phyloP scores from a whole-genome alignment of 345 rosid genomes.

The Salix koriyanagi region DNA sequence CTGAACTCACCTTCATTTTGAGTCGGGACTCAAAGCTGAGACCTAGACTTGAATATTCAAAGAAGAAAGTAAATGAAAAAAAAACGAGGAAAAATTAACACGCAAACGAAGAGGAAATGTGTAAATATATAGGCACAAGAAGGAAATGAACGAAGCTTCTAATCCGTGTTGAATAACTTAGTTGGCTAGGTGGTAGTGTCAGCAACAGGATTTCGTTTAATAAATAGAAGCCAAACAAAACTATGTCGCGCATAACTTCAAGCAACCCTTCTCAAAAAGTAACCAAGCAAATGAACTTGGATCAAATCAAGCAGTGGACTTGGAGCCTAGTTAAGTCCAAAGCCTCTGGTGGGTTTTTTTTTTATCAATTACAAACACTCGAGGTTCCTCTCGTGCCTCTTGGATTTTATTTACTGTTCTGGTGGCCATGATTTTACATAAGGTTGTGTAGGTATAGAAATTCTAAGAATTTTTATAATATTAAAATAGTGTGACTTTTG shows the following conservation, averaged over 20 bases:
- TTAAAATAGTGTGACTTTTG: too few relatives aligned
- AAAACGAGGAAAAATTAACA: not conserved
- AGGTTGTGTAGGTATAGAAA: too few relatives aligned
- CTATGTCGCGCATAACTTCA: not conserved
- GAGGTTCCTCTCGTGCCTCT: not conserved
- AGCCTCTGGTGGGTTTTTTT: too few relatives aligned
- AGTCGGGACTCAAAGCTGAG: conserved; percentile 1
- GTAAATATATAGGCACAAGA: not conserved
- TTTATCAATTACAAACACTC: too few relatives aligned
- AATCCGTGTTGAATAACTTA: not conserved
- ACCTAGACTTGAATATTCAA: conserved; percentile 6
- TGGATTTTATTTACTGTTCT: too few relatives aligned
- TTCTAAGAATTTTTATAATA: too few relatives aligned
- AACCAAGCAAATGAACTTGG: not conserved
- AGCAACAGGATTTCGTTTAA: not conserved
- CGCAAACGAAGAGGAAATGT: not conserved
- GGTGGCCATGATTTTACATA: too few relatives aligned
- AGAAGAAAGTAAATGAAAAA: not conserved
- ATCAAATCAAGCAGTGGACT: not conserved
- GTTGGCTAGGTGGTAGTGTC: not conserved
- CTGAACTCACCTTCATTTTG: conserved; percentile 30
- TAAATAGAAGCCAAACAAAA: not conserved
- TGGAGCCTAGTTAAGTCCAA: not conserved
- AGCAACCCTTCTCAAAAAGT: not conserved
- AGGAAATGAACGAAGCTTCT: not conserved